Evolutionary conservation across 306 rosid species (phyloP).

Genomic region (Cyclanthera cordifolia): DNA sequence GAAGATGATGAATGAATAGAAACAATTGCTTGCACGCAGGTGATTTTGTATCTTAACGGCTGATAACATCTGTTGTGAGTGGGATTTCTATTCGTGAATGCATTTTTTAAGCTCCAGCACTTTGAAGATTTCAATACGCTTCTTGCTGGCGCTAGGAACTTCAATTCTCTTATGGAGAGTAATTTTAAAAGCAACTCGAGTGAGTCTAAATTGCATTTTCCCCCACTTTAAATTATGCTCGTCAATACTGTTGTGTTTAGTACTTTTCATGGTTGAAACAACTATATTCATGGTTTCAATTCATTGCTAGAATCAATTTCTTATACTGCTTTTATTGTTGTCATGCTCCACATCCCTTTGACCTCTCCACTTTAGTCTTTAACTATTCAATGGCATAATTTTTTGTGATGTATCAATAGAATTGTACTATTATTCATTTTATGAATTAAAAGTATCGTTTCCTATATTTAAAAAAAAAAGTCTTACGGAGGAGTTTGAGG

Average conservation of each 20-base stretch:
- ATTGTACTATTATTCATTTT: no score
- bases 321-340: no score
- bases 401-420: no score
- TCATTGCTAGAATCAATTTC: no score
- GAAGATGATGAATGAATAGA: slow-evolving; percentile 34
- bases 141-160: slow-evolving; percentile 1
- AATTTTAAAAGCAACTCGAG: not conserved
- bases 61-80: slow-evolving; percentile 1
- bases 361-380: no score
- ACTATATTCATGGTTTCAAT: not conserved
- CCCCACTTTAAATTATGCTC: not conserved
- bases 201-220: not conserved
- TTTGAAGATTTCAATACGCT: not conserved
- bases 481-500: no score
- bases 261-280: not conserved
- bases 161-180: not conserved
- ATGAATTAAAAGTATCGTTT: no score
- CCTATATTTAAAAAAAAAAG: no score
- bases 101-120: slow-evolving; percentile 13
- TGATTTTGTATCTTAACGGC: slow-evolving; percentile 13
- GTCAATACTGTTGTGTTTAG: not conserved
- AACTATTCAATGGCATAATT: no score
- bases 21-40: slow-evolving; percentile 14
- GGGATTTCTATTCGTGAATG: not conserved
- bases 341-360: no score